phyloP scores from a whole-genome alignment of 129 eudicot genomes.

The Flaveria ramosissima region DNA sequence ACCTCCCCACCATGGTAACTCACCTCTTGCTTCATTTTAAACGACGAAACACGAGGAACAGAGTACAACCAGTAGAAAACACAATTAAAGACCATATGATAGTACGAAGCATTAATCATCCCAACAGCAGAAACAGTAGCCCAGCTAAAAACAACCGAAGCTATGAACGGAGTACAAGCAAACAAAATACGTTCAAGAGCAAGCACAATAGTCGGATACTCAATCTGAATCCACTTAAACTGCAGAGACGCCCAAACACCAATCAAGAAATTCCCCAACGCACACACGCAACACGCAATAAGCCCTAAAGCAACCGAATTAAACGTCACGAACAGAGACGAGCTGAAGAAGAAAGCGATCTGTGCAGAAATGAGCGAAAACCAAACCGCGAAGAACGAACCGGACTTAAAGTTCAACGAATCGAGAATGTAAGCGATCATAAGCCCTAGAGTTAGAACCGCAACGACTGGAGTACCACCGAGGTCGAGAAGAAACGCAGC shows the following conservation, averaged over 20 bases:
- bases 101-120: conserved; percentile 71
- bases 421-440: conserved; percentile 88
- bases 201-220: conserved; percentile 73
- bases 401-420: conserved; percentile 74
- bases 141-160: conserved; percentile 73
- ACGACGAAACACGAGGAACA: conserved; percentile 75
- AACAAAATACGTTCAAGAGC: conserved; percentile 81
- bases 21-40: conserved; percentile 63
- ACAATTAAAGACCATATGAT: conserved; percentile 72
- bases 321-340: conserved; percentile 49
- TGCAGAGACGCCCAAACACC: conserved; percentile 97
- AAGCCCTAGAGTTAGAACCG: conserved; percentile 71
- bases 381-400: conserved; percentile 89
- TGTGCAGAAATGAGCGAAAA: conserved; percentile 81
- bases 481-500: conserved; percentile 92
- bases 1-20: conserved; percentile 84
- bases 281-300: conserved; percentile 60
- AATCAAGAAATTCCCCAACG: conserved; percentile 58
- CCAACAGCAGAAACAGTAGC: conserved; percentile 89
- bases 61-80: conserved; percentile 87
- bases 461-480: conserved; percentile 86
- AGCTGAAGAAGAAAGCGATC: conserved; percentile 74
- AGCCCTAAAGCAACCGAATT: conserved; percentile 48
- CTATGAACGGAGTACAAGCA: conserved; percentile 69
- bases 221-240: conserved; percentile 94